phyloP scores from a whole-genome alignment of 1,139 yeast genomes.

The Sugiyamaella castrensis region DNA sequence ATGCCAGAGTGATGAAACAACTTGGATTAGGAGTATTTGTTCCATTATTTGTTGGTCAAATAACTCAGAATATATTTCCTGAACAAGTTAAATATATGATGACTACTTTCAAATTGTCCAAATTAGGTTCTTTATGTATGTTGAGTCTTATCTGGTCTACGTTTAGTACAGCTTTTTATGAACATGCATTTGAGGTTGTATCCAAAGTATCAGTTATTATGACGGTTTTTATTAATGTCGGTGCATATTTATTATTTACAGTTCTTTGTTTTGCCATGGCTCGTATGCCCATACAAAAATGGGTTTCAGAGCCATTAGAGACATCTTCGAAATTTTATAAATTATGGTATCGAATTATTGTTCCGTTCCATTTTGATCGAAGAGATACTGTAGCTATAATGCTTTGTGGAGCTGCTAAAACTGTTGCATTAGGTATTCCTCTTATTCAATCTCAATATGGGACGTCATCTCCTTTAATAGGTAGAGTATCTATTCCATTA shows the following conservation, averaged over 20 bases:
- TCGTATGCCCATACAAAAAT: slow-evolving; percentile 47
- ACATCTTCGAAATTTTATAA: slow-evolving; percentile 45
- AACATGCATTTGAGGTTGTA: slow-evolving; percentile 70
- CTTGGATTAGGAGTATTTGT: slow-evolving; percentile 78
- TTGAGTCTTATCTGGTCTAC: slow-evolving; percentile 78
- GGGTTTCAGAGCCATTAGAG: slow-evolving; percentile 44
- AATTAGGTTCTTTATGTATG: slow-evolving; percentile 77
- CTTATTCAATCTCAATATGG: slow-evolving; percentile 79
- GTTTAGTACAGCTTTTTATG: slow-evolving; percentile 84
- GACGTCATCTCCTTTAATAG: slow-evolving; percentile 54
- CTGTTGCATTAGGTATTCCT: slow-evolving; percentile 89
- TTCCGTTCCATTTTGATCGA: slow-evolving; percentile 67
- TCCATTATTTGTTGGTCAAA: slow-evolving; percentile 86
- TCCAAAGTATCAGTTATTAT: slow-evolving; percentile 67
- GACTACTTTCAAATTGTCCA: slow-evolving; percentile 57
- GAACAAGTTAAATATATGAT: slow-evolving; percentile 59
- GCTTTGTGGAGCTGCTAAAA: slow-evolving; percentile 90
- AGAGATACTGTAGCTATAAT: slow-evolving; percentile 73
- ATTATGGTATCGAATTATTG: slow-evolving; percentile 30
- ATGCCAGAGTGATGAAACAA: slow-evolving; percentile 77
- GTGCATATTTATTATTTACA: slow-evolving; percentile 73
- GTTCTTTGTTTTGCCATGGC: slow-evolving; percentile 54
- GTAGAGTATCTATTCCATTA: slow-evolving; percentile 72
- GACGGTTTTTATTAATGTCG: slow-evolving; percentile 76
- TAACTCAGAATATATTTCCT: slow-evolving; percentile 66